phyloP scores from a whole-genome alignment of 169 alveolate genomes.

The Plasmodium vivax region DNA sequence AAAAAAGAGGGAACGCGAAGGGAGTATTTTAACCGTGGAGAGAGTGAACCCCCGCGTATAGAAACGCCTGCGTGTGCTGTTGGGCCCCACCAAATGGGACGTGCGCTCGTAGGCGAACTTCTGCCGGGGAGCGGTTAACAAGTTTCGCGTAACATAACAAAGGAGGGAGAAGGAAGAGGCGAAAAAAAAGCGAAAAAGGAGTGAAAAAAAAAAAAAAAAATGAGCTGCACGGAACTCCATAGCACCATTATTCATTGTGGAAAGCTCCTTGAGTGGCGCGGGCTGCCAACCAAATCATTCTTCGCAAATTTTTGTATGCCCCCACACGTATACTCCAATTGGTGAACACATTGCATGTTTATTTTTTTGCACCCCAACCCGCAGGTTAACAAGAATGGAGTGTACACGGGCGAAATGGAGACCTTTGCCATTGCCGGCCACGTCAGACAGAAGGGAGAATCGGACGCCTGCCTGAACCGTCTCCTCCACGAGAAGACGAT shows the following conservation, averaged over 20 bases:
- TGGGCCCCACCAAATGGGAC: not conserved
- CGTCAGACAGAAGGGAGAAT: constrained; percentile 93
- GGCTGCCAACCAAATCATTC: not conserved
- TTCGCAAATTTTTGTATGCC: not conserved
- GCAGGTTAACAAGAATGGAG: constrained; percentile 91
- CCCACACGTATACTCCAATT: not conserved
- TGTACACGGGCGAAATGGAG: constrained; percentile 87
- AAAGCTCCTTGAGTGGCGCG: not conserved
- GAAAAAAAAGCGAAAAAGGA: too few species aligned
- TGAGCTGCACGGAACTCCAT: not conserved
- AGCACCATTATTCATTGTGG: not conserved
- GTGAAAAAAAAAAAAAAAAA: not conserved
- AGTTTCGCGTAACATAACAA: not conserved
- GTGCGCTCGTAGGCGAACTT: not conserved
- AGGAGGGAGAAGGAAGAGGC: not conserved
- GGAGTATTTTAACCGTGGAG: not conserved
- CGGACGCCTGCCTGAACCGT: constrained; percentile 95
- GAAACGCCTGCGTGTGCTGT: not conserved
- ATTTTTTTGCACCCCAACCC: constrained; percentile 81
- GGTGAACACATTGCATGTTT: constrained; percentile 79
- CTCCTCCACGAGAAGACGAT: constrained; percentile 91
- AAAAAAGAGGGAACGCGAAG: not conserved
- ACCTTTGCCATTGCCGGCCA: constrained; percentile 92
- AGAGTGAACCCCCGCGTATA: not conserved
- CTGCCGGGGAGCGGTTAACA: not conserved